A percentile compares a stretch with the other conserved stretches of the same genome.
Conservation (phyloP, 495 filamentous ascomycete species). For the Durotheca rogersii region DNA sequence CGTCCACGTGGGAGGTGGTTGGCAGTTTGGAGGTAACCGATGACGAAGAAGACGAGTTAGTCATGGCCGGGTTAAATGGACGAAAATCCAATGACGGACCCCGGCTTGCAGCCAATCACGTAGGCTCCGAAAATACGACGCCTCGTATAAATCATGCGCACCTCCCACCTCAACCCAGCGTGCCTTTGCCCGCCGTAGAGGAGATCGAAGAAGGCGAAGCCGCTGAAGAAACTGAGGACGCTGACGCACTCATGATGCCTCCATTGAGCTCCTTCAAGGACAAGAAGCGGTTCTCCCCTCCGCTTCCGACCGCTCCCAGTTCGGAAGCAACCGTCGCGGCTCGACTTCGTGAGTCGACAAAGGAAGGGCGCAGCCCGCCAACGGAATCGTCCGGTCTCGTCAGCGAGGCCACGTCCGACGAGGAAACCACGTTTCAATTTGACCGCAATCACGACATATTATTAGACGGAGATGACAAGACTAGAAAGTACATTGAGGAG, state of each 20-base stretch:
- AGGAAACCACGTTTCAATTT: slow-evolving; percentile 37
- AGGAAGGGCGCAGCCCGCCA: neutral
- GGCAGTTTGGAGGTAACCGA: slow-evolving; percentile 34
- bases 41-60: slow-evolving; percentile 35
- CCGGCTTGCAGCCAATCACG: neutral
- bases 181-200: slow-evolving; percentile 13
- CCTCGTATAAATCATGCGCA: slow-evolving; percentile 25
- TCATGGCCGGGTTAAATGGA: slow-evolving; percentile 29
- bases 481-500: slow-evolving; percentile 31
- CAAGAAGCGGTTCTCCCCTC: slow-evolving; percentile 31
- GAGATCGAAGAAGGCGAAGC: slow-evolving; percentile 12
- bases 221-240: slow-evolving; percentile 11
- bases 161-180: slow-evolving; percentile 15
- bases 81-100: slow-evolving; percentile 19
- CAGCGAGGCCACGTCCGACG: slow-evolving; percentile 7
- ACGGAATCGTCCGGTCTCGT: neutral
- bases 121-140: slow-evolving; percentile 5
- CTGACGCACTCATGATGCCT: slow-evolving; percentile 28
- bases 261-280: slow-evolving; percentile 32
- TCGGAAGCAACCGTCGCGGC: neutral
- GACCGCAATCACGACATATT: slow-evolving; percentile 13
- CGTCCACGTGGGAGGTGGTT: slow-evolving; percentile 46
- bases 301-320: slow-evolving; percentile 11
- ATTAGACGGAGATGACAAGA: neutral
- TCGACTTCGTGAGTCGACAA: too few relatives aligned